phyloP scores from a whole-genome alignment of 257 asterid genomes.

The Nicotiana otophora region DNA sequence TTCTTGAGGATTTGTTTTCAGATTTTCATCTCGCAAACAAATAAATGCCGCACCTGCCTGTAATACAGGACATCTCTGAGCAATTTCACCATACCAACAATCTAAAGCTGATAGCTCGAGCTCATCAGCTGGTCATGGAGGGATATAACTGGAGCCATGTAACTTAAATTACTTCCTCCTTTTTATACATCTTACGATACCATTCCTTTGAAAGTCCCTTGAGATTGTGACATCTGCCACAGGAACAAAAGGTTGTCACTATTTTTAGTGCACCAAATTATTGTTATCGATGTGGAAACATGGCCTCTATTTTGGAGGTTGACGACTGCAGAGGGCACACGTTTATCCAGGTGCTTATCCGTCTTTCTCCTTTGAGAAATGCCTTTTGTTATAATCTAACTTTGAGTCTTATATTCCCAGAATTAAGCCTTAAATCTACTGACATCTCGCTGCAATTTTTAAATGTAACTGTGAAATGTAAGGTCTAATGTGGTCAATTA shows the following conservation, averaged over 20 bases:
- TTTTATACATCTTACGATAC: neutral
- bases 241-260: constrained; percentile 97
- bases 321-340: constrained; percentile 86
- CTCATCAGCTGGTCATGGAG: constrained; percentile 98
- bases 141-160: constrained; percentile 99
- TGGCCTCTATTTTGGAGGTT: constrained; percentile 96
- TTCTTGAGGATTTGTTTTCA: neutral
- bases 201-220: neutral
- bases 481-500: neutral
- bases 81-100: constrained; percentile 89
- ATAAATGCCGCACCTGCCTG: neutral
- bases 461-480: neutral
- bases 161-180: constrained; percentile 12
- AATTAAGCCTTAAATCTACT: neutral
- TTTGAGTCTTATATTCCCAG: neutral
- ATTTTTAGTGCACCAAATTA: constrained; percentile 94
- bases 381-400: neutral
- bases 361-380: constrained; percentile 1
- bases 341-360: constrained; percentile 69
- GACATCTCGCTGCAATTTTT: neutral
- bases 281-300: constrained; percentile 94
- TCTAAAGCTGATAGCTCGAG: constrained; percentile 84
- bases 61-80: constrained; percentile 83
- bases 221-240: constrained; percentile 23
- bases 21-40: constrained; percentile 7